Evolutionary conservation across 2,329 filamentous ascomycete genomes (phyloP).

Genomic region (Pestalotiopsis sp.): DNA sequence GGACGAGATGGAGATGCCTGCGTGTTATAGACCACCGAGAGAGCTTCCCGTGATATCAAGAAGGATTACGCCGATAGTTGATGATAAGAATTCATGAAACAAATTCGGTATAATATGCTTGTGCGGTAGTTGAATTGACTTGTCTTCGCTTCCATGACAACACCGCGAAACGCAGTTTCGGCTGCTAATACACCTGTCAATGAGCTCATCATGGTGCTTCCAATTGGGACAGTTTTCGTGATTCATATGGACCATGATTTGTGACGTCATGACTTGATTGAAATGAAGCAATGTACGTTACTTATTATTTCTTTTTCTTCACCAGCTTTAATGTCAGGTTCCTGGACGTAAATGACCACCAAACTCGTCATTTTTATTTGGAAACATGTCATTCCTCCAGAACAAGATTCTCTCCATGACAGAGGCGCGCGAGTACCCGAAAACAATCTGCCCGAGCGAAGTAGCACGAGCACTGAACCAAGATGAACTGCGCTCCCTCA

Average conservation of each 20-base stretch:
- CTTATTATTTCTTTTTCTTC: neutral
- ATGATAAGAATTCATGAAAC: fast-evolving
- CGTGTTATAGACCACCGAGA: neutral
- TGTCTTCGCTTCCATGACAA: no score
- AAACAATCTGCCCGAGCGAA: constrained; percentile 8
- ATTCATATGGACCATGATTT: no score
- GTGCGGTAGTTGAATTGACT: no score
- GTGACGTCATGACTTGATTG: no score
- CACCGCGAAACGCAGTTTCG: no score
- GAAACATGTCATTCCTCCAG: neutral
- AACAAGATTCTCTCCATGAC: neutral
- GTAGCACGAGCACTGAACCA: neutral
- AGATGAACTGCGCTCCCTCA: neutral
- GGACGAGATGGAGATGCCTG: neutral
- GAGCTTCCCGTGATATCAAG: neutral
- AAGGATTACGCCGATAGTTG: neutral
- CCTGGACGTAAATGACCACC: neutral
- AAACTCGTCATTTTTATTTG: neutral
- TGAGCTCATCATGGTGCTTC: no score
- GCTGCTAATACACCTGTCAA: no score
- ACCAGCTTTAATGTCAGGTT: neutral
- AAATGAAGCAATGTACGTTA: no score
- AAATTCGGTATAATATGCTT: no score
- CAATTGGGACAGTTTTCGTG: no score
- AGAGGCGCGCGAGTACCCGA: neutral